Base-by-base conservation (phyloP, 768 basidiomycete genomes). In the Mycena indigotica region DNA sequence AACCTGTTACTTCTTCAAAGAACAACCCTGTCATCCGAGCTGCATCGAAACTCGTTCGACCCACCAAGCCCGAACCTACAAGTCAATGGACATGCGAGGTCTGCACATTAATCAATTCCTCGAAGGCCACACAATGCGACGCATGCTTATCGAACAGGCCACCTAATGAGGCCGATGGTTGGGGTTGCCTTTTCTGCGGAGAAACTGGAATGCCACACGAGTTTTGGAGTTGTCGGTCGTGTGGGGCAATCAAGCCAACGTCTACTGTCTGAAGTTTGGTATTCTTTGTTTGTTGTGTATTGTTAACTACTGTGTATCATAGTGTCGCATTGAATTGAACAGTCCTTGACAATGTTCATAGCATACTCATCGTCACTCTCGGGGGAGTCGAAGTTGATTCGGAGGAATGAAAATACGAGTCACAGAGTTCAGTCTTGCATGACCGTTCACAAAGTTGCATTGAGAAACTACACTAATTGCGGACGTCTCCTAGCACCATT, bases 171-270 rank as follows among this genome's bases (percentile, higher is more conserved):
- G 23, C 72, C 30, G 69, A 68, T 38, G 83, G 81, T 2, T 94
- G 91, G 91, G 74, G 75, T 21, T 93, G 91, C 66, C 68, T 75
- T 12, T 72, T 76, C 21, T 94, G 91, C 60, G 84, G 85, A 23
- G 83, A 88, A 68, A 69, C 67, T 29, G 84, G 80, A 24, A 87
- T 85, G 69, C 79, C 81, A 2, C 80, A 82, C 59, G 79, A 85
- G 21, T 80, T 84, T 58, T 94, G 89, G 91, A 86, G 84, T 48
- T 95, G 93, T 74, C 71, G 72, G 16, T 80, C 78, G 53, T 95
- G 92, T 67, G 91, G 91, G 16, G 73, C 75, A 19, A 77, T 93
- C 51, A 92, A 91, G 61, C 54, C 67, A 19, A 63, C 52, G 15
- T 77, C 74, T 60, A 21, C 41, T n/a, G n/a, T n/a, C n/a, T n/a